These are phyloP conservation scores for Colletotrichum sp. DNA, from an alignment of 2,329 filamentous ascomycete species.

Conservation along the genomic window DNA sequence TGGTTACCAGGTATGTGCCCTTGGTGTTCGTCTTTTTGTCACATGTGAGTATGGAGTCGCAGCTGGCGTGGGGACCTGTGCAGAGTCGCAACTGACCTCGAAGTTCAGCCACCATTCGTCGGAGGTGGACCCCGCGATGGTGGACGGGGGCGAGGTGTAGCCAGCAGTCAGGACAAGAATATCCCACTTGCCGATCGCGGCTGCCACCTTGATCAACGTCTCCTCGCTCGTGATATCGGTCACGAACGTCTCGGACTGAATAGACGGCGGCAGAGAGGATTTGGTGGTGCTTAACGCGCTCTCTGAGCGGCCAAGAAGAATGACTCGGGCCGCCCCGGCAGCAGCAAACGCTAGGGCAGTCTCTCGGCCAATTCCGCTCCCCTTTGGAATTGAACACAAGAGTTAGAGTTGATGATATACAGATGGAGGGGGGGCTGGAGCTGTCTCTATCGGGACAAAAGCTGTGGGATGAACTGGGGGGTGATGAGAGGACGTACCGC, in stretches of 20 bases:
- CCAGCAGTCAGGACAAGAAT: conserved; percentile 22
- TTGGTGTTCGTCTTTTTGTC: conserved; percentile 52
- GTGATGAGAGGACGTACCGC: conserved; percentile 47
- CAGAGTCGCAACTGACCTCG: conserved; percentile 22
- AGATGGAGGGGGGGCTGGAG: neutral
- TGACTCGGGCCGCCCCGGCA: conserved; percentile 42
- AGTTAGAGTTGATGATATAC: neutral
- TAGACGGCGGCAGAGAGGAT: conserved; percentile 23
- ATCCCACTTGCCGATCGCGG: conserved; percentile 21
- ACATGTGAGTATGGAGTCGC: neutral
- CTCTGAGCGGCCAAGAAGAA: conserved; percentile 42
- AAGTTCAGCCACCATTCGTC: conserved; percentile 27
- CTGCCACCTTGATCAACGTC: conserved; percentile 1
- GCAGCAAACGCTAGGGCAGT: conserved; percentile 64
- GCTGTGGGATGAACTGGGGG: neutral
- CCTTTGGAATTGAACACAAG: neutral
- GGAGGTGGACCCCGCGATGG: conserved; percentile 17
- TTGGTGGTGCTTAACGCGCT: conserved; percentile 29
- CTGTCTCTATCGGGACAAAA: neutral
- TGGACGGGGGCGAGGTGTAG: conserved; percentile 18
- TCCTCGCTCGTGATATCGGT: conserved; percentile 7
- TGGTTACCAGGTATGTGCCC: conserved; percentile 48
- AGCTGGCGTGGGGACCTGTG: neutral
- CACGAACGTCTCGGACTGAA: neutral
- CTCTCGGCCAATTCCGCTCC: conserved; percentile 65